Evolutionary conservation across 2,329 filamentous ascomycete species (phyloP), one percentile per base, ranked within the genome.

Genomic region (Conoideocrella luteorostrata): DNA sequence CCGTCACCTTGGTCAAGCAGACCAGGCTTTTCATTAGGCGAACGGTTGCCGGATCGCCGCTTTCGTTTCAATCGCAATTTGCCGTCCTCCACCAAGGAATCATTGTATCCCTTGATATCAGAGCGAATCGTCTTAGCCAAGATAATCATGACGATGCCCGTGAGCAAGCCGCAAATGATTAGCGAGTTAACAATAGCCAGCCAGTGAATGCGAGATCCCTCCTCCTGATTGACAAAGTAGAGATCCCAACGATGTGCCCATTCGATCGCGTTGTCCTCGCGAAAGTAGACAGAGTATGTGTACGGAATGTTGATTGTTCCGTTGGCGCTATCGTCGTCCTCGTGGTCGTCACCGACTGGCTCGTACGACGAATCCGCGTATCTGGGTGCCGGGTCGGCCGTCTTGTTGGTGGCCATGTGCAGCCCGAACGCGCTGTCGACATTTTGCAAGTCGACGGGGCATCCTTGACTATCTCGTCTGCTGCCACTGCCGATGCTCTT

Each of bases 271-370:
- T 83, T 77, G 49, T 94, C 87, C 60, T 94, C 86, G 41, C 87
- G 82, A 68, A 89, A 95, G 64, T 93, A 94, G 12, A 95, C 84
- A 3, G 88, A 91, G 65, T 95, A 95, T 0, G 87, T 86, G 64
- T 90, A 94, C 0, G 88, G 87, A 41, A 95, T 83, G 2, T 75
- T 80, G 39, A 93, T 63, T 2, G 71, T 86, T 12, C 78, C 77
- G 21, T 75, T 76, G 46, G 86, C 82, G 33, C 83, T 86, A 20
- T 75, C 69, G 40, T 82, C 77, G 33, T 71, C 67, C 28, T 74
- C 71, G 30, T 72, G 69, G 45, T 77, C 68, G 0, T 32, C 18
- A 20, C 29, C 36, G 7, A 41, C 39, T 2, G 74, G 76, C 22
- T 77, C 64, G 58, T 83, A 82, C 1, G 79, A 80, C 0, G 75